Evolutionary conservation across 345 rosid genomes (phyloP), one percentile per base, ranked within the genome.

Genomic region (Geranium brycei): DNA sequence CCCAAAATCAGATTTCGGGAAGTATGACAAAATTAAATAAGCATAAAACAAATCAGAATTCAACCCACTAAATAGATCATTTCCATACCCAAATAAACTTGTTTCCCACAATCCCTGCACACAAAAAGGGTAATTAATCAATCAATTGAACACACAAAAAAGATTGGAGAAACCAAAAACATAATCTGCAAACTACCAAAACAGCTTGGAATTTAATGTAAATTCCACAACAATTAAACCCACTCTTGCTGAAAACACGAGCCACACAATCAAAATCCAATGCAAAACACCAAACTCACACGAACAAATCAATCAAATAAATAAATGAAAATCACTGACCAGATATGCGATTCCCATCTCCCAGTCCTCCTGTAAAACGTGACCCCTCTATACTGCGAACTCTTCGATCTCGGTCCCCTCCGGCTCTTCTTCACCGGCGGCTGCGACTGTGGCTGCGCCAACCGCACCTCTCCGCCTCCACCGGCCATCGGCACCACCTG

Each of bases 61-160:
- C 41, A 47, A 11, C 3, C 53, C 13, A 47, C 3, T 47, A 17
- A 3, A 12, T 8, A 17, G 35, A n/a, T 30, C 10, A 12, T 53
- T 38, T 69, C 5, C 78, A 73, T 66, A 84, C 96, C 96, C 71
- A 89, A 68, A 70, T 89, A 89, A 2, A 89, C 87, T 72, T 89
- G 96, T 71, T 89, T 89, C 65, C 96, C 93, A 64, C 91, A 81
- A 60, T 89, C 96, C 96, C 96, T 87, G 81, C 75, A 80, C 5
- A 62, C 66, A 18, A 15, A 59, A 13, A 69, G 17, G 56, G n/a
- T 16, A 59, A 57, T 13, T 31, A 0, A 7, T 1, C 63, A 62
- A 60, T 30, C 18, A 23, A 15, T 2, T 68, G 10, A 35, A 35
- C 41, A 35, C 5, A 35, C 5, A 35, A 35, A 4, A 35, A 35